Percentiles rank a stretch among this genome's conserved stretches.
Conservation (phyloP, 2,329 filamentous ascomycete species). For the Microdochium trichocladiopsis region DNA sequence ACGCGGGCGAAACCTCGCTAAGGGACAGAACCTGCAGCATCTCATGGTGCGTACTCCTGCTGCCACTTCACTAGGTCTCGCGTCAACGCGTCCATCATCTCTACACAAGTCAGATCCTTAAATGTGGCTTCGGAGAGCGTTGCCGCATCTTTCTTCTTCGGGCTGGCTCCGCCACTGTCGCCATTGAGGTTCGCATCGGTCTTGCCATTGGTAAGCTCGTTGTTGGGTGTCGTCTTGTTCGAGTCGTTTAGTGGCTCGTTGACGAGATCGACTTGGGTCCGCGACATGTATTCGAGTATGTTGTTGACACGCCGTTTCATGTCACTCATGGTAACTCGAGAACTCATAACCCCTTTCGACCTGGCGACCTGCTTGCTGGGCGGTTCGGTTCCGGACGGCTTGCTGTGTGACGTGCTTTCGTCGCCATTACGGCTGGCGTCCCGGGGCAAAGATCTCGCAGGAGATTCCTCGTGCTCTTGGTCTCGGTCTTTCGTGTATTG, state of each 20-base stretch:
- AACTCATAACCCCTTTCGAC: constrained; percentile 46
- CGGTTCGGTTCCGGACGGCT: constrained; percentile 24
- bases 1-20: too few relatives aligned
- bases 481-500: constrained; percentile 78
- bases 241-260: constrained; percentile 45
- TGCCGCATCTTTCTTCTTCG: constrained; percentile 21
- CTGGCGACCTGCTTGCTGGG: constrained; percentile 45
- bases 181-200: constrained; percentile 27
- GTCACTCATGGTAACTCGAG: constrained; percentile 77
- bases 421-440: constrained; percentile 41
- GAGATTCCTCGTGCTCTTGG: constrained; percentile 43
- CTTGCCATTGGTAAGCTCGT: constrained; percentile 21
- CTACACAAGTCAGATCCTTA: constrained; percentile 67
- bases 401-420: constrained; percentile 26
- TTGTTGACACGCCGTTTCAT: constrained; percentile 78
- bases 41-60: constrained; percentile 52
- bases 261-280: constrained; percentile 82
- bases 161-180: constrained; percentile 14
- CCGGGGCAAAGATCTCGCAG: constrained; percentile 43
- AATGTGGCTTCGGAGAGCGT: constrained; percentile 45
- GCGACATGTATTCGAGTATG: constrained; percentile 84
- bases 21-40: too few relatives aligned
- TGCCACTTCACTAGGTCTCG: constrained; percentile 81
- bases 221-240: constrained; percentile 29
- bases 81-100: constrained; percentile 87